Percentiles rank a stretch among this genome's conserved stretches.
These are phyloP conservation scores for Eragrostis tef DNA, from an alignment of 202 grass and related monocot species.

Conservation along the genomic window DNA sequence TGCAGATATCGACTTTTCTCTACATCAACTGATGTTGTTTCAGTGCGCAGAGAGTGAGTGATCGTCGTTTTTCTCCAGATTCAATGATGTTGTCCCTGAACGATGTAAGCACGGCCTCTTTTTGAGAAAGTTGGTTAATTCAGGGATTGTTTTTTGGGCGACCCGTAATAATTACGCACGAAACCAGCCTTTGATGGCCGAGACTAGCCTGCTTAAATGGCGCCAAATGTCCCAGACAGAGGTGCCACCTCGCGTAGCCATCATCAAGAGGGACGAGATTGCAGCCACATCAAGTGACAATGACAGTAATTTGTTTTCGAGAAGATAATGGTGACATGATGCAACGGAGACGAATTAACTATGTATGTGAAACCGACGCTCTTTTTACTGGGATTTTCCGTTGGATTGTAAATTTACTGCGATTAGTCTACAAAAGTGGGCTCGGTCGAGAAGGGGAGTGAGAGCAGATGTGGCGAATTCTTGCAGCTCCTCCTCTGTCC, in stretches of 20 bases:
- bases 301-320: too few relatives aligned
- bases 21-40: too few relatives aligned
- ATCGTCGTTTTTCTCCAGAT: too few relatives aligned
- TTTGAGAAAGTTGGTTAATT: not conserved
- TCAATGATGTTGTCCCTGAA: too few relatives aligned
- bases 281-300: not conserved
- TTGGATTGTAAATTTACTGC: not conserved
- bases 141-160: not conserved
- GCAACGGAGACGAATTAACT: too few relatives aligned
- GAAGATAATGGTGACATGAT: not conserved
- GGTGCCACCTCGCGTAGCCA: not conserved
- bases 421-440: not conserved
- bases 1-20: too few relatives aligned
- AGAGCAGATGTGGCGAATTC: slow-evolving; percentile 18
- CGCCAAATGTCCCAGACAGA: not conserved
- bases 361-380: not conserved
- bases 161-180: not conserved
- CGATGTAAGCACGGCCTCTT: too few relatives aligned
- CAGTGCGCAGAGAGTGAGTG: too few relatives aligned
- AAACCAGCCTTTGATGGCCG: too few relatives aligned
- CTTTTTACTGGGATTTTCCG: not conserved
- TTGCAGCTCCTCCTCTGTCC: slow-evolving; percentile 1
- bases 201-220: not conserved
- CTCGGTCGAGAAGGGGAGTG: too few relatives aligned
- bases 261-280: not conserved